phyloP scores from a whole-genome alignment of 2,329 filamentous ascomycete genomes.

The Xylariaceae sp. region DNA sequence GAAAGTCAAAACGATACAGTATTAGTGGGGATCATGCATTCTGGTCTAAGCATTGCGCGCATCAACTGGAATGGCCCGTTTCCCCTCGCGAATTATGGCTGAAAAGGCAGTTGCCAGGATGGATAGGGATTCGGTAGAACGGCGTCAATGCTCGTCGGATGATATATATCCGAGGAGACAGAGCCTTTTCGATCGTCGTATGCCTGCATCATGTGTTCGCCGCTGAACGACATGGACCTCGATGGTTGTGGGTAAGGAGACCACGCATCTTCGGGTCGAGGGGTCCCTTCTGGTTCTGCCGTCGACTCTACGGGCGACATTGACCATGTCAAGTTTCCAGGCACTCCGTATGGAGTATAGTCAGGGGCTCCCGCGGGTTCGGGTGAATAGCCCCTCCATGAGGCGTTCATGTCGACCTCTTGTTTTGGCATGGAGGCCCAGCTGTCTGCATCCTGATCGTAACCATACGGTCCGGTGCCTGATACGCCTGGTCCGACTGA shows the following conservation, averaged over 20 bases:
- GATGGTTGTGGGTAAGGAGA: constrained; percentile 36
- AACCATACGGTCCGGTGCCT: constrained; percentile 35
- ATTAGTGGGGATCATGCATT: not conserved
- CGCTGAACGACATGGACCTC: constrained; percentile 46
- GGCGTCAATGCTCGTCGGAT: constrained; percentile 27
- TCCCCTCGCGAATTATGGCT: constrained; percentile 33
- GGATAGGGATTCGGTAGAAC: constrained; percentile 36
- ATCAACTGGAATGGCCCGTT: not conserved
- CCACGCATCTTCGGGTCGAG: constrained; percentile 42
- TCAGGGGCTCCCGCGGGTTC: constrained; percentile 48
- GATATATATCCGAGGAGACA: constrained; percentile 41
- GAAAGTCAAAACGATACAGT: no score
- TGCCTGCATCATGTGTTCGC: constrained; percentile 37
- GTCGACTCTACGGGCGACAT: constrained; percentile 24
- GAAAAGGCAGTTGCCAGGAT: constrained; percentile 42
- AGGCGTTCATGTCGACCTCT: constrained; percentile 38
- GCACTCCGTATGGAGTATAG: constrained; percentile 46
- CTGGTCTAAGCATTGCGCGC: not conserved
- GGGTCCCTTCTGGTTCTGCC: constrained; percentile 34
- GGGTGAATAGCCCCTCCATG: constrained; percentile 47
- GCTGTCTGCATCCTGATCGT: constrained; percentile 36
- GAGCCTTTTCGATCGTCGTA: constrained; percentile 44
- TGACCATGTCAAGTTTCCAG: constrained; percentile 40
- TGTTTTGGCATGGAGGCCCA: constrained; percentile 46
- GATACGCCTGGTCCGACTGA: constrained; percentile 28